Conservation (phyloP, 2,329 filamentous ascomycete species). For the Colletotrichum somersetense region DNA sequence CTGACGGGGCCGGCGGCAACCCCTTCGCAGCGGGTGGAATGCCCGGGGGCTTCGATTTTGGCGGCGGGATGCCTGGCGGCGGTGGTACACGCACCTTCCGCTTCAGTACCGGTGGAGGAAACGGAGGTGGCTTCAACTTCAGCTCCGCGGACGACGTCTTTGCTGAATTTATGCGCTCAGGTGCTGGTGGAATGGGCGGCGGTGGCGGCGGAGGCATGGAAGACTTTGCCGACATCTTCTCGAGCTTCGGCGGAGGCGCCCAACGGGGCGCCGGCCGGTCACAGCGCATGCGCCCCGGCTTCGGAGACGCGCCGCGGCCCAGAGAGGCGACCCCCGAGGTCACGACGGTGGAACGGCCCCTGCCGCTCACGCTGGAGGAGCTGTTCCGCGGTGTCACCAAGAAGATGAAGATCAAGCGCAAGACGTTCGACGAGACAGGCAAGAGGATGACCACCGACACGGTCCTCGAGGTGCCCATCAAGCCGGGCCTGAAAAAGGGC, state of each 20-base stretch:
- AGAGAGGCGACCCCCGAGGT: conserved; percentile 81
- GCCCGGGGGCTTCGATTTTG: conserved; percentile 67
- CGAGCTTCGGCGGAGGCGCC: conserved; percentile 59
- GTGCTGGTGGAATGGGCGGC: conserved; percentile 61
- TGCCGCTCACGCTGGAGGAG: conserved; percentile 88
- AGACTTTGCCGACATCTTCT: conserved; percentile 68
- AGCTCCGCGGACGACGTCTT: conserved; percentile 88
- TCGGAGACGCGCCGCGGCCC: conserved; percentile 44
- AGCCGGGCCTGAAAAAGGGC: conserved; percentile 93
- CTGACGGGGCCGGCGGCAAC: conserved; percentile 69
- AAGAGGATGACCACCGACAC: conserved; percentile 90
- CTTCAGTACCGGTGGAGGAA: conserved; percentile 68
- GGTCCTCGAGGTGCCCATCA: conserved; percentile 94
- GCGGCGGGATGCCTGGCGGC: conserved; percentile 52
- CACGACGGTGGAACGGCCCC: conserved; percentile 86
- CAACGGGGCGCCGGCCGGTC: conserved; percentile 56
- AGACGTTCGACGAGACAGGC: conserved; percentile 88
- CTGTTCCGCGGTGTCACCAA: conserved; percentile 89
- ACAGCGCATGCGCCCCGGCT: conserved; percentile 58
- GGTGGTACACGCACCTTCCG: conserved; percentile 71
- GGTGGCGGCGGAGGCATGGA: conserved; percentile 56
- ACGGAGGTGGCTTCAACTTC: conserved; percentile 80
- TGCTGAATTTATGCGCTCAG: conserved; percentile 79
- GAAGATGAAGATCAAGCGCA: conserved; percentile 98
- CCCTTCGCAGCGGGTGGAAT: conserved; percentile 72